Conservation (phyloP, 768 basidiomycete species). For the Leccinum boreale region DNA sequence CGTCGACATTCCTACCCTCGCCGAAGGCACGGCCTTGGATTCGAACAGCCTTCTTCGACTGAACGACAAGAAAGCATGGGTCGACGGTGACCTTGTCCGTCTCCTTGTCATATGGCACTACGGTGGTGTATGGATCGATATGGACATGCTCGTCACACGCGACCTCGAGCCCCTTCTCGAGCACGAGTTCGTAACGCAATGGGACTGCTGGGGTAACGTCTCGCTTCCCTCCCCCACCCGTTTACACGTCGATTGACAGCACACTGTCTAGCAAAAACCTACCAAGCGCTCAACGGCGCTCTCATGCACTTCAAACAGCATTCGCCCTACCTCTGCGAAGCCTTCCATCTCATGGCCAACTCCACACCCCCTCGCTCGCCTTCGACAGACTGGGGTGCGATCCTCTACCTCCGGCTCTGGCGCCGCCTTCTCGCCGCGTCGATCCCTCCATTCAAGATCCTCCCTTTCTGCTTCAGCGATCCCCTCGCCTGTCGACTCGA, state of each 20-base stretch:
- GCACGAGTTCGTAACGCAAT: slow-evolving; percentile 95
- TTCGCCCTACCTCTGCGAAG: slow-evolving; percentile 96
- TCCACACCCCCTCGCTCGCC: slow-evolving; percentile 70
- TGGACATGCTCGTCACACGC: slow-evolving; percentile 90
- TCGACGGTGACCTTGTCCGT: slow-evolving; percentile 92
- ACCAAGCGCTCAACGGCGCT: slow-evolving; percentile 85
- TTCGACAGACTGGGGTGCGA: slow-evolving; percentile 92
- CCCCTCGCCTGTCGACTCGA: slow-evolving; percentile 86
- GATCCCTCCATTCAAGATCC: slow-evolving; percentile 84
- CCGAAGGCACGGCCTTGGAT: slow-evolving; percentile 74
- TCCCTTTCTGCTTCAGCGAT: slow-evolving; percentile 95
- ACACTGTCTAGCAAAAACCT: slow-evolving; percentile 55
- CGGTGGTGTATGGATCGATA: slow-evolving; percentile 96
- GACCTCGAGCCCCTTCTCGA: slow-evolving; percentile 83
- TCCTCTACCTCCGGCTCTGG: slow-evolving; percentile 88
- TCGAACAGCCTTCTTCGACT: slow-evolving; percentile 56
- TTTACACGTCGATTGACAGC: slow-evolving; percentile 5
- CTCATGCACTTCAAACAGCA: slow-evolving; percentile 87
- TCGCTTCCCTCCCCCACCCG: not conserved
- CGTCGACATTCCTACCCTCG: slow-evolving; percentile 66
- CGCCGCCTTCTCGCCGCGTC: slow-evolving; percentile 71
- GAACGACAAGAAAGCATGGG: slow-evolving; percentile 81
- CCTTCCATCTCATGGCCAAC: slow-evolving; percentile 85
- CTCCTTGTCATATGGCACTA: slow-evolving; percentile 83
- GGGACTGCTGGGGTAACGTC: slow-evolving; percentile 90